Evolutionary conservation across 257 asterid genomes (phyloP).

Genomic region (Prunella vulgaris): DNA sequence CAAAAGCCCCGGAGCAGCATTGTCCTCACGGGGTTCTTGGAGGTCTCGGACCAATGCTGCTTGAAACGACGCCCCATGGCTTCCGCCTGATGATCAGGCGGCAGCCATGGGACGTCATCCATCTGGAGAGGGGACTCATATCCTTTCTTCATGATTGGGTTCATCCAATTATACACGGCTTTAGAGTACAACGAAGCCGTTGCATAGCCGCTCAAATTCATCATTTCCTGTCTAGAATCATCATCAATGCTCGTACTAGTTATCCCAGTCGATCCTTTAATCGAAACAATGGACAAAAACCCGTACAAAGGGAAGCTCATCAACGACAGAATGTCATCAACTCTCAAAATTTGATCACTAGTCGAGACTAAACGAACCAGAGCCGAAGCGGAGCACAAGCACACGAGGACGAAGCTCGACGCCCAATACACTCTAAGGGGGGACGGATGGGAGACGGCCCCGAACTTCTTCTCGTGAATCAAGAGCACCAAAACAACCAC

Average conservation of each 20-base stretch:
- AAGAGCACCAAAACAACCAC: conserved; percentile 32
- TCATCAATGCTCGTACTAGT: background rate
- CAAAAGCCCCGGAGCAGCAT: conserved; percentile 54
- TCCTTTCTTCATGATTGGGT: conserved; percentile 51
- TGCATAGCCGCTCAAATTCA: conserved; percentile 45
- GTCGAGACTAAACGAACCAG: conserved; percentile 29
- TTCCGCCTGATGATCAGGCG: conserved; percentile 39
- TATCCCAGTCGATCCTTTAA: conserved; percentile 30
- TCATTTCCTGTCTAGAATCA: conserved; percentile 8
- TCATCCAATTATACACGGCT: conserved; percentile 59
- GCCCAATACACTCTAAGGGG: conserved; percentile 31
- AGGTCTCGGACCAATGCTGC: conserved; percentile 48
- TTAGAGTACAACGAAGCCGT: conserved; percentile 50
- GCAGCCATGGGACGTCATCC: conserved; percentile 56
- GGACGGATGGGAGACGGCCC: conserved; percentile 38
- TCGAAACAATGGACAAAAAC: conserved; percentile 36
- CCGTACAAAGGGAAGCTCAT: conserved; percentile 34
- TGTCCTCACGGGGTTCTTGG: conserved; percentile 37
- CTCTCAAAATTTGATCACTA: conserved; percentile 21
- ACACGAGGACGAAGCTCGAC: background rate
- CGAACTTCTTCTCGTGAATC: conserved; percentile 42
- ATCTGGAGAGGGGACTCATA: conserved; percentile 41
- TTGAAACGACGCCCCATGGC: conserved; percentile 41
- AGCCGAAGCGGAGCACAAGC: conserved; percentile 23
- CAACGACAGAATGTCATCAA: conserved; percentile 41